Evolutionary conservation across 345 rosid species (phyloP).

Genomic region (Raphanus raphanistrum): DNA sequence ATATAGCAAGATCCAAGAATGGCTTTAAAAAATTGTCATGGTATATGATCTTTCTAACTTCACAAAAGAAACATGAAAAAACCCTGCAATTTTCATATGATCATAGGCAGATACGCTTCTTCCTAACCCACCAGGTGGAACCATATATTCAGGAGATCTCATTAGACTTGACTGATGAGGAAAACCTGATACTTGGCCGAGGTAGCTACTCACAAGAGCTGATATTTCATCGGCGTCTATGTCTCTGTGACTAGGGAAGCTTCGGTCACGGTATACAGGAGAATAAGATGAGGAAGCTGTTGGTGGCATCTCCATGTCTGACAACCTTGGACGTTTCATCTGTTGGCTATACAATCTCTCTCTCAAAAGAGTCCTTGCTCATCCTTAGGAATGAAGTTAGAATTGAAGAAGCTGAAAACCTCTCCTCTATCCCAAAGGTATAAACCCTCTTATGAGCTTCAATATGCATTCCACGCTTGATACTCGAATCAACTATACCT

Average conservation of each 20-base stretch:
- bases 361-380: slow-evolving; percentile 51
- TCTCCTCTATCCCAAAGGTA: slow-evolving; percentile 59
- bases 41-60: too few relatives aligned
- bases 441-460: slow-evolving; percentile 63
- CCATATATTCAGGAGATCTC: slow-evolving; percentile 44
- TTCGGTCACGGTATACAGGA: slow-evolving; percentile 45
- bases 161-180: slow-evolving; percentile 40
- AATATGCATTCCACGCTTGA: slow-evolving; percentile 21
- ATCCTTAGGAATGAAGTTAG: slow-evolving; percentile 53
- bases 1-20: too few relatives aligned
- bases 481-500: slow-evolving; percentile 48
- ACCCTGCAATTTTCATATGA: too few relatives aligned
- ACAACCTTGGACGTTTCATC: background rate
- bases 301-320: slow-evolving; percentile 41
- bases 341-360: background rate
- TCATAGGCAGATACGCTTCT: slow-evolving; percentile 19
- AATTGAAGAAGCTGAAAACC: slow-evolving; percentile 52
- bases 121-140: slow-evolving; percentile 1
- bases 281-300: slow-evolving; percentile 34
- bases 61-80: too few relatives aligned
- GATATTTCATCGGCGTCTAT: slow-evolving; percentile 42
- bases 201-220: slow-evolving; percentile 46
- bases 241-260: slow-evolving; percentile 23
- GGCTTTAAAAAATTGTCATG: too few relatives aligned
- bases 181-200: slow-evolving; percentile 42